Base-by-base conservation (phyloP, 2,329 filamentous ascomycete species). In the Calonectria henricotiae region DNA sequence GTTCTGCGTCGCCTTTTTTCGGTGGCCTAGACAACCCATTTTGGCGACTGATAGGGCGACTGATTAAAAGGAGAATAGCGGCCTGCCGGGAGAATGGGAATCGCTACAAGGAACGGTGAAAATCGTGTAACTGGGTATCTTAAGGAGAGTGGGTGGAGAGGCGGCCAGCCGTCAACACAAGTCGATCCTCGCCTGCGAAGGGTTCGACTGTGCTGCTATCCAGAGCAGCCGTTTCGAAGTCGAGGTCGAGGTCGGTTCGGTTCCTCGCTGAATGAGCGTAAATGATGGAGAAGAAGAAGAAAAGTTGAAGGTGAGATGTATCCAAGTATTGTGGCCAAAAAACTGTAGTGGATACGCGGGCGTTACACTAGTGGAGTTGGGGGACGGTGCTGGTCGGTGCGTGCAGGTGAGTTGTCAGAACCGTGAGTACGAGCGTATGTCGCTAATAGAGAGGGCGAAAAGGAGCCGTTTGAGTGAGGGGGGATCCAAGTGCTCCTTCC, bases 21-120 rank as follows among this genome's bases (percentile, higher is more conserved):
- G 84, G 75, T 90, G 89, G 73, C 89, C 88, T 76, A 89, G 86
- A 79, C 91, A 93, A 75, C 89, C 87, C 93, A 95, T 94, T 61
- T 79, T 88, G 80, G 37, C 66, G 71, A 65, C 54, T 60, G 17
- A 51, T 44, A 46, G 8, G 17, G 49, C 60, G 49, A 41, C 65
- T 49, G 60, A 46, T 35, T 61, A 60, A 44, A 60, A 61, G 64
- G 43, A 13, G 7, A 44, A 55, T 43, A 68, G 44, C 46, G 67
- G 71, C 71, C 69, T 49, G 61, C 61, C 71, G 68, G 71, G 68
- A 54, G 15, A 66, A 68, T 51, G 37, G 55, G 62, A 65, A 51
- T 69, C 62, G 43, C n/a, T 43, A 46, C 12, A 25, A 37, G 43
- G 46, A 66, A 68, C 37, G 66, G 71, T 66, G 58, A 68, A 71